Conservation (phyloP, 768 basidiomycete genomes). For the Omphalotus guepiniiformis region DNA sequence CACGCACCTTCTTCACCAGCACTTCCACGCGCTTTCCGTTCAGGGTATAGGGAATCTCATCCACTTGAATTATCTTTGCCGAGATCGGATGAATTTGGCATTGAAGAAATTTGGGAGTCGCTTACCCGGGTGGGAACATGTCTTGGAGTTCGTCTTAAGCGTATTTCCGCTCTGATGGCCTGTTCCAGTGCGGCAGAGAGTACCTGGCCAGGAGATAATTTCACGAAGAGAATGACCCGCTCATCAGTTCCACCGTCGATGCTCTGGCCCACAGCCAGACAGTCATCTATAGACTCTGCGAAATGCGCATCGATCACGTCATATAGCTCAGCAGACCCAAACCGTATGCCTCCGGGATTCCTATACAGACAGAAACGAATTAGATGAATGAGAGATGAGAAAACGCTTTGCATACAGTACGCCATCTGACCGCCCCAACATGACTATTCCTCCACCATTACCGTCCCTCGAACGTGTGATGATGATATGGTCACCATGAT, state of each 20-base stretch:
- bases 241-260: slow-evolving; percentile 65
- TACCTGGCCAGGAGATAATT: slow-evolving; percentile 45
- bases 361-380: slow-evolving; percentile 25
- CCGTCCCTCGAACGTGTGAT: slow-evolving; percentile 60
- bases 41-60: slow-evolving; percentile 73
- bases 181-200: slow-evolving; percentile 50
- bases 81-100: no score
- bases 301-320: slow-evolving; percentile 69
- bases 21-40: slow-evolving; percentile 83
- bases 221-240: slow-evolving; percentile 72
- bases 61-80: slow-evolving; percentile 68
- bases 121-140: slow-evolving; percentile 74
- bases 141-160: slow-evolving; percentile 59
- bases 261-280: slow-evolving; percentile 67
- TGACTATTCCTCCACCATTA: slow-evolving; percentile 75
- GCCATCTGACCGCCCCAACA: slow-evolving; percentile 81
- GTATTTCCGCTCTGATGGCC: slow-evolving; percentile 57
- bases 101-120: slow-evolving; percentile 8
- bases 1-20: slow-evolving; percentile 63
- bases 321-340: slow-evolving; percentile 79
- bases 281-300: slow-evolving; percentile 50
- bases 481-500: slow-evolving; percentile 71
- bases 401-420: slow-evolving; percentile 46
- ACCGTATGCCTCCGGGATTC: slow-evolving; percentile 81
- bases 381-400: background rate